These are phyloP conservation scores for Colletotrichum sp. DNA, from an alignment of 2,329 filamentous ascomycete species.

Conservation along the genomic window DNA sequence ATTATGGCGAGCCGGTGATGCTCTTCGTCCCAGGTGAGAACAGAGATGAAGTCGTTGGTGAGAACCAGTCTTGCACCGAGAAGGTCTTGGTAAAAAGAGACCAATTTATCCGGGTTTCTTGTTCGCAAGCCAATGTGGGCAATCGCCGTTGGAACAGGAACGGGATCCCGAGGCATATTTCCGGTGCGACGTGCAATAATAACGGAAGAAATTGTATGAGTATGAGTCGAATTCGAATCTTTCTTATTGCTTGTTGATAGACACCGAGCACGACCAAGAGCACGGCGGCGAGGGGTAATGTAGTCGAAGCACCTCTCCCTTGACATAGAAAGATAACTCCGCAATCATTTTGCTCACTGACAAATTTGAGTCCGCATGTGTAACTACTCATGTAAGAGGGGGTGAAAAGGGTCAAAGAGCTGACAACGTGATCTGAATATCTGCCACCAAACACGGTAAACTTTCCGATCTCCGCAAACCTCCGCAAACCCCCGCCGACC, in stretches of 20 bases:
- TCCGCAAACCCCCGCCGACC: fast-evolving
- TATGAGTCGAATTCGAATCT: not conserved
- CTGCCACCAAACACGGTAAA: no score
- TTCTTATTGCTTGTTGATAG: no score
- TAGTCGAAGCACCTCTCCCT: no score
- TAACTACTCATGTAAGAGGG: no score
- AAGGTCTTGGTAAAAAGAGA: not conserved
- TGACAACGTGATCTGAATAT: fast-evolving
- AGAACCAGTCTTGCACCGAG: not conserved
- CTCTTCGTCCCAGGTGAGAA: not conserved
- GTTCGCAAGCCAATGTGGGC: not conserved
- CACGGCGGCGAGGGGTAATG: no score
- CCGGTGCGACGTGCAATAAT: fast-evolving
- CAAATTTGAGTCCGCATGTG: no score
- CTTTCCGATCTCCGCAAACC: no score
- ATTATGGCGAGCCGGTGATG: not conserved
- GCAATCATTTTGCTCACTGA: no score
- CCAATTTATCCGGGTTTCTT: fast-evolving
- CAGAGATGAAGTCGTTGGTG: not conserved
- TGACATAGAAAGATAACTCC: no score
- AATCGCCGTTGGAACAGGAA: fast-evolving
- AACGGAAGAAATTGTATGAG: fast-evolving
- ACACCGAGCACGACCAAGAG: no score
- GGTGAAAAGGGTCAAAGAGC: no score
- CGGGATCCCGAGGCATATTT: fast-evolving